phyloP scores from a whole-genome alignment of 768 basidiomycete genomes.

The Rhodotorula diobovata region DNA sequence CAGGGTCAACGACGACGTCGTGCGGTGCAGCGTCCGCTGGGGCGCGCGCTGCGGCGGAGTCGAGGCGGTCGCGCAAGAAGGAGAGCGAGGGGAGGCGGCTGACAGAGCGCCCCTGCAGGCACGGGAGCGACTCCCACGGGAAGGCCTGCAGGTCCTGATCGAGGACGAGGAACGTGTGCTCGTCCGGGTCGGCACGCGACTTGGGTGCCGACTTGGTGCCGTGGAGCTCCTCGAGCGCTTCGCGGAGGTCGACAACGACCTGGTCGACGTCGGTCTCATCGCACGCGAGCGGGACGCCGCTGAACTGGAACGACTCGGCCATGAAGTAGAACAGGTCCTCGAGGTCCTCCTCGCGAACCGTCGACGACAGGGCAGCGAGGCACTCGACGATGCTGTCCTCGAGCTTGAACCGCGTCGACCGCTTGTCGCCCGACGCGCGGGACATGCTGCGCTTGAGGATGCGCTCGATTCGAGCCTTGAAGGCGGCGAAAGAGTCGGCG shows the following conservation, averaged over 20 bases:
- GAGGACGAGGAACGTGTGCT: slow-evolving; percentile 79
- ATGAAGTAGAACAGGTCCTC: slow-evolving; percentile 93
- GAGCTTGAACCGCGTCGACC: slow-evolving; percentile 51
- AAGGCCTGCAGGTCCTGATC: slow-evolving; percentile 83
- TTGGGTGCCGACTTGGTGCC: slow-evolving; percentile 47
- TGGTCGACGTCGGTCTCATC: slow-evolving; percentile 89
- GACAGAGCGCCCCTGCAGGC: slow-evolving; percentile 73
- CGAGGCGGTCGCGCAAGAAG: slow-evolving; percentile 78
- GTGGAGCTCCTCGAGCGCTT: slow-evolving; percentile 67
- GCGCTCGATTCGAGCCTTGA: slow-evolving; percentile 67
- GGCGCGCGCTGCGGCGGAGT: slow-evolving; percentile 51
- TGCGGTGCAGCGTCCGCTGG: neutral
- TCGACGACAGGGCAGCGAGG: slow-evolving; percentile 74
- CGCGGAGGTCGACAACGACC: slow-evolving; percentile 69
- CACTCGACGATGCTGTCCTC: slow-evolving; percentile 75
- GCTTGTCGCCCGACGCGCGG: slow-evolving; percentile 61
- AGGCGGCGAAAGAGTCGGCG: slow-evolving; percentile 55
- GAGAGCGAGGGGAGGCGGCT: slow-evolving; percentile 87
- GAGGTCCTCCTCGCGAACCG: slow-evolving; percentile 84
- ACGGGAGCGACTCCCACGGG: slow-evolving; percentile 93
- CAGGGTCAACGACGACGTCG: slow-evolving; percentile 55
- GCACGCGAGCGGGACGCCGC: slow-evolving; percentile 78
- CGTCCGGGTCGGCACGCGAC: slow-evolving; percentile 49
- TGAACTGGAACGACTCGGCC: slow-evolving; percentile 87
- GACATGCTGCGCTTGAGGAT: slow-evolving; percentile 62